Evolutionary conservation across 768 basidiomycete species (phyloP).

Genomic region (Kwoniella dendrophila): DNA sequence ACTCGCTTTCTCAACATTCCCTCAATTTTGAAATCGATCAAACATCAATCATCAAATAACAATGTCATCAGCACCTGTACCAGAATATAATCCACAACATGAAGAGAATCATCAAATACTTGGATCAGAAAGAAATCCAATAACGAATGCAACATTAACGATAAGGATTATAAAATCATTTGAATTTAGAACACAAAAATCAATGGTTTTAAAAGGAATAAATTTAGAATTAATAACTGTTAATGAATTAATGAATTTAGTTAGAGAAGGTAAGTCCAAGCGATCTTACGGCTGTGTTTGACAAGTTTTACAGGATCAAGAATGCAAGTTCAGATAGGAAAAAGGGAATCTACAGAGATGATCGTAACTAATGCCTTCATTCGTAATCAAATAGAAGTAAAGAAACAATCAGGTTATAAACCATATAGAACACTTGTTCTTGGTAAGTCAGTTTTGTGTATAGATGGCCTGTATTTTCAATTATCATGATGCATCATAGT

Average conservation of each 20-base stretch:
- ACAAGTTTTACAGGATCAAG: background rate
- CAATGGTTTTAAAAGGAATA: slow-evolving; percentile 77
- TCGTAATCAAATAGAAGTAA: slow-evolving; percentile 62
- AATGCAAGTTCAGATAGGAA: background rate
- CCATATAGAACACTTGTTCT: slow-evolving; percentile 74
- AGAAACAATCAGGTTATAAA: slow-evolving; percentile 79
- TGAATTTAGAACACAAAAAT: slow-evolving; percentile 83
- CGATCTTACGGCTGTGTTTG: no score
- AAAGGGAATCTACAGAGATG: slow-evolving; percentile 7
- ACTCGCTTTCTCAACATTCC: background rate
- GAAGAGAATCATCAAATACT: slow-evolving; percentile 28
- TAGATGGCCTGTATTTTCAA: no score
- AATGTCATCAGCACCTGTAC: background rate
- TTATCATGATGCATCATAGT: background rate
- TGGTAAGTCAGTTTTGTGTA: slow-evolving; percentile 61
- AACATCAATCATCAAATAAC: background rate
- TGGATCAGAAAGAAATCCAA: slow-evolving; percentile 36
- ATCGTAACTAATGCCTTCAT: background rate
- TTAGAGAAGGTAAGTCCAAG: slow-evolving; percentile 59
- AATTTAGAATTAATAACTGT: slow-evolving; percentile 81
- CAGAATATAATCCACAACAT: slow-evolving; percentile 8
- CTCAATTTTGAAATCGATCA: background rate
- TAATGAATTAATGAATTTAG: slow-evolving; percentile 72
- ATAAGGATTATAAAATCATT: slow-evolving; percentile 94
- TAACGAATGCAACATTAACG: slow-evolving; percentile 78